Base-by-base conservation (phyloP, 208 protist genomes). In the Angomonas desouzai region DNA sequence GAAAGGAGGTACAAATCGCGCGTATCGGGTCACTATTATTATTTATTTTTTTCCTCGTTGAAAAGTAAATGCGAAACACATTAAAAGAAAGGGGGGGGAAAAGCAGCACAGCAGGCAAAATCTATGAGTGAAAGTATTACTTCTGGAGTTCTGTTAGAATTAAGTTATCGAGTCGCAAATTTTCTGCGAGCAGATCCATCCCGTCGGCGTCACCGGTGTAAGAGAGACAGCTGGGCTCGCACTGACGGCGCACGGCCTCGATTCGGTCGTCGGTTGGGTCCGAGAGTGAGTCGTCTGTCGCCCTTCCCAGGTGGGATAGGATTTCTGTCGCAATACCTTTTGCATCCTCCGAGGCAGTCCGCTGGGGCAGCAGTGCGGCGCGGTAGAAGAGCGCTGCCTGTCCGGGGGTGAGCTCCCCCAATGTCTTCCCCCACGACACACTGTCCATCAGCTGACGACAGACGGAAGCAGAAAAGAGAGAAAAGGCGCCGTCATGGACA, bases 371-470 rank as follows among this genome's bases (percentile, higher is more conserved):
- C 16, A 79, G 61, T 20, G 74, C 74, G 7, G 68, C 23, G 62
- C 70, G 63, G 57, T 74, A 74, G 1, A 79, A 22, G 55, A 72
- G 20, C 20, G 74, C 74, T 32, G 61, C 51, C 29, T 62, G 49
- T 10, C 49, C 60, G 13, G 68, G 59, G 0, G 64, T 59, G 9
- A 79, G 29, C 1, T 48, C 67, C 7, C 59, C 45, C n/a, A 74
- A 61, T 13, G 71, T 20, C 43, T 48, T 30, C 34, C 59, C 68
- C 3, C 64, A 73, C 23, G 62, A 68, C 0, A 63, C 27, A 34
- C 34, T 22, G 62, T 74, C 74, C 16, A 71, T 61, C 20, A 79
- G 51, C 11, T 47, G 62, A n/a, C 61, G 64, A 45, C 22, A 61
- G 53, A 61, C 22, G 25, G 60, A 25, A n/a, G 32, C 29, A 61